A percentile compares a stretch with the other conserved stretches of the same genome.
phyloP scores from a whole-genome alignment of 495 filamentous ascomycete genomes.

The Lasiosphaeria ovina region DNA sequence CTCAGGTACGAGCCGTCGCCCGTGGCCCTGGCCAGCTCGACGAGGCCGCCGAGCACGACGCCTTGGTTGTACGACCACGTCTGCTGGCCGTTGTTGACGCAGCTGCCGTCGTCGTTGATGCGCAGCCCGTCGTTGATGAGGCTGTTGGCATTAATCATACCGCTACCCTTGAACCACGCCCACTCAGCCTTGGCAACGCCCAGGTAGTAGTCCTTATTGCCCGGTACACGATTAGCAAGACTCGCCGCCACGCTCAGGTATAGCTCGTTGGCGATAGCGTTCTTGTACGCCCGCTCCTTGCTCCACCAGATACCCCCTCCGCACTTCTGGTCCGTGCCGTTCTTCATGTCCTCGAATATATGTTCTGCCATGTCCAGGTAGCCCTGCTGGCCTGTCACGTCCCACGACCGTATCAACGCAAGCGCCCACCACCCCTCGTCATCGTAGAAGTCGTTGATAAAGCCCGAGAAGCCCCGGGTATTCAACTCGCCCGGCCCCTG shows the following conservation, averaged over 20 bases:
- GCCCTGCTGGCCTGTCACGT: slow-evolving; percentile 51
- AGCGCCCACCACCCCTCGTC: slow-evolving; percentile 76
- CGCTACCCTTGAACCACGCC: slow-evolving; percentile 65
- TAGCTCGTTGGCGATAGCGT: slow-evolving; percentile 75
- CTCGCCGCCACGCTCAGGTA: slow-evolving; percentile 68
- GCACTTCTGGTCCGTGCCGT: slow-evolving; percentile 51
- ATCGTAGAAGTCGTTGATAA: slow-evolving; percentile 65
- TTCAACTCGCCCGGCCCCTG: slow-evolving; percentile 13
- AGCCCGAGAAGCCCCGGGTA: slow-evolving; percentile 42
- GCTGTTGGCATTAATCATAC: slow-evolving; percentile 63
- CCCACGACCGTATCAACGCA: slow-evolving; percentile 63
- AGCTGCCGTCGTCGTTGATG: slow-evolving; percentile 41
- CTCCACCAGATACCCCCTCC: slow-evolving; percentile 74
- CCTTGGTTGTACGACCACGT: slow-evolving; percentile 83
- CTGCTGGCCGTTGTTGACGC: slow-evolving; percentile 62
- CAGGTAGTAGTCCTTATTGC: slow-evolving; percentile 50
- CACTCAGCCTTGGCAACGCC: slow-evolving; percentile 57
- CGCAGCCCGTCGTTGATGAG: slow-evolving; percentile 70
- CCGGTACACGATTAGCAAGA: slow-evolving; percentile 64
- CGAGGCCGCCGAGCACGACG: slow-evolving; percentile 68
- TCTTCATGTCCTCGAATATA: slow-evolving; percentile 62
- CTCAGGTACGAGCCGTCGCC: slow-evolving; percentile 52
- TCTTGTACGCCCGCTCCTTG: slow-evolving; percentile 57
- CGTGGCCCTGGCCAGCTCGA: slow-evolving; percentile 60
- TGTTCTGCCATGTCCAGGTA: slow-evolving; percentile 57